Evolutionary conservation across 306 rosid species (phyloP).

Genomic region (Amphicarpaea edgeworthii): DNA sequence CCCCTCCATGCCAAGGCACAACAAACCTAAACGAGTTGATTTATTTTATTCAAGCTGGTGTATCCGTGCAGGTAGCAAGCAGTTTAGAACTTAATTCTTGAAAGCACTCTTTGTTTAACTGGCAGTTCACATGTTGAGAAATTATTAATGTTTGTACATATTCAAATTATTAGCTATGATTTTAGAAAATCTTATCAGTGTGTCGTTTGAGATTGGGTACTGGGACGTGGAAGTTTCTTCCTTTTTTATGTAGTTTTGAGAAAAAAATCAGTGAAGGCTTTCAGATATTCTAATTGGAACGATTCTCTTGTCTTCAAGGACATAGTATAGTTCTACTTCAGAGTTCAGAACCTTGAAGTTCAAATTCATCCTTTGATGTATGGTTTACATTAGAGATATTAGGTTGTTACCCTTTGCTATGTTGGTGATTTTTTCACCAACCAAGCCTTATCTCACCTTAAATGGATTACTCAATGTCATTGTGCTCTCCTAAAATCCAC

Average conservation of each 20-base stretch:
- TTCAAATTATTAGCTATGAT: not conserved
- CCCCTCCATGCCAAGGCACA: slow-evolving; percentile 60
- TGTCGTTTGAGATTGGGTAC: not conserved
- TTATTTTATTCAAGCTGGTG: slow-evolving; percentile 71
- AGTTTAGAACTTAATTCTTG: slow-evolving; percentile 19
- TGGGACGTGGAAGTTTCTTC: not conserved
- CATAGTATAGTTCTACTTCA: not conserved
- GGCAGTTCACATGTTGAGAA: slow-evolving; percentile 1
- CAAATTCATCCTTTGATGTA: not conserved
- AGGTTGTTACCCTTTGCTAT: not conserved
- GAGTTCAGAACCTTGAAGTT: not conserved
- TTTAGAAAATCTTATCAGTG: slow-evolving; percentile 9
- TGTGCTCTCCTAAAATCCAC: not conserved
- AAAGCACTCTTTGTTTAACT: slow-evolving; percentile 24
- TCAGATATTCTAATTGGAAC: not conserved
- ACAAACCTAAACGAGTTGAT: slow-evolving; percentile 66
- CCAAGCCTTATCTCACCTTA: slow-evolving; percentile 3
- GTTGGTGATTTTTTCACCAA: not conserved
- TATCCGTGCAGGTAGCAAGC: slow-evolving; percentile 61
- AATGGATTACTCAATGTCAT: not conserved
- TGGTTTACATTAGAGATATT: slow-evolving; percentile 12
- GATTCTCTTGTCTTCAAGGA: not conserved
- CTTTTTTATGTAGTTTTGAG: not conserved
- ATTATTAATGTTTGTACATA: not conserved
- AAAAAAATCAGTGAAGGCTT: not conserved